These are phyloP conservation scores for Citrus trifoliata DNA, from an alignment of 345 rosid species.

Conservation along the genomic window DNA sequence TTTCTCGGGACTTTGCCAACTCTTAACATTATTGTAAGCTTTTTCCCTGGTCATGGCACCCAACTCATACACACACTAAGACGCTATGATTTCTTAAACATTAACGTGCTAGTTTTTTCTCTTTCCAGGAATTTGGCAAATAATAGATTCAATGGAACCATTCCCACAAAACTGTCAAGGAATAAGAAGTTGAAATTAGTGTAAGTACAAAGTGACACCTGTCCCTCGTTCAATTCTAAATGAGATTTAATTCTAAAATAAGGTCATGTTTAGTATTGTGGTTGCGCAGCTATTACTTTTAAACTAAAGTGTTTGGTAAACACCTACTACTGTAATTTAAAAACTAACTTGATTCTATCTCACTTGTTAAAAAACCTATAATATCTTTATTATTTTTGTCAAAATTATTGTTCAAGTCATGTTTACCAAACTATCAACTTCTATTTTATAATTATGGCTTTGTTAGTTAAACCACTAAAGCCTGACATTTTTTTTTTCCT, in stretches of 20 bases:
- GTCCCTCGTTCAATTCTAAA: neutral
- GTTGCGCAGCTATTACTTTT: too few relatives aligned
- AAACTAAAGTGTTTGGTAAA: too few relatives aligned
- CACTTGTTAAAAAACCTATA: too few relatives aligned
- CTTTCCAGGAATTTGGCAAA: slow-evolving; percentile 26
- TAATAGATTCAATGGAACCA: slow-evolving; percentile 19
- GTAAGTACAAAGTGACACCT: neutral
- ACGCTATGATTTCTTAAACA: neutral
- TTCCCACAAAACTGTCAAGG: slow-evolving; percentile 17
- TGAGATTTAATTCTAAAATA: neutral
- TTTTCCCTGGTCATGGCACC: neutral
- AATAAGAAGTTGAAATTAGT: slow-evolving; percentile 20
- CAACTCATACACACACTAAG: neutral
- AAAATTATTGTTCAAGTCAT: too few relatives aligned
- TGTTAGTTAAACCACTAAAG: neutral
- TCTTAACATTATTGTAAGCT: slow-evolving; percentile 16
- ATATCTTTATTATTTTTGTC: too few relatives aligned
- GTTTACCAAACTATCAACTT: too few relatives aligned
- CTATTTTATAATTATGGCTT: too few relatives aligned
- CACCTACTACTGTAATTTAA: too few relatives aligned
- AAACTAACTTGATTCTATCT: too few relatives aligned
- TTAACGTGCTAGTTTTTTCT: slow-evolving; percentile 8
- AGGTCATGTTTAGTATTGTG: too few relatives aligned
- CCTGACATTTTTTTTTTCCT: neutral
- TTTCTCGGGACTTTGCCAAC: slow-evolving; percentile 20